These are phyloP conservation scores for Verticillium tricorpus DNA, from an alignment of 2,329 filamentous ascomycete genomes.

Conservation along the genomic window DNA sequence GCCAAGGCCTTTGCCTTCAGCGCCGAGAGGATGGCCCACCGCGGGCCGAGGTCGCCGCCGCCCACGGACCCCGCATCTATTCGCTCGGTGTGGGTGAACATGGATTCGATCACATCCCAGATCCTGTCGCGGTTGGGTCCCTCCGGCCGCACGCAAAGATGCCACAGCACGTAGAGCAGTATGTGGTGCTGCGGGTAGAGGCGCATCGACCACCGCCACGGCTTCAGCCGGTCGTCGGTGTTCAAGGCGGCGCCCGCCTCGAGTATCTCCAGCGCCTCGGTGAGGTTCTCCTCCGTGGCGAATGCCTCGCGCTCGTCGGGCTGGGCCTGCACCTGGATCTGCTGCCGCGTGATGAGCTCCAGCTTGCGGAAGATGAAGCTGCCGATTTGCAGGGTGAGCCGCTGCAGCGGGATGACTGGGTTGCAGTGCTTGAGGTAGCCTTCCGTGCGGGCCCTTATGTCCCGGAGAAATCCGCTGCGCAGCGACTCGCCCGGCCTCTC, in stretches of 20 bases:
- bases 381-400: slow-evolving; percentile 21
- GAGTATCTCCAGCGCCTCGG: slow-evolving; percentile 26
- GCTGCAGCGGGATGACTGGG: slow-evolving; percentile 42
- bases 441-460: slow-evolving; percentile 39
- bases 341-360: slow-evolving; percentile 26
- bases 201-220: slow-evolving; percentile 31
- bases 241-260: slow-evolving; percentile 24
- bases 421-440: slow-evolving; percentile 45
- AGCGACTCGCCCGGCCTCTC: slow-evolving; percentile 18
- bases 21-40: slow-evolving; percentile 18
- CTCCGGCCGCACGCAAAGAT: slow-evolving; percentile 32
- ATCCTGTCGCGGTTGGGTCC: slow-evolving; percentile 24
- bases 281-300: slow-evolving; percentile 26
- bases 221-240: slow-evolving; percentile 30
- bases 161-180: slow-evolving; percentile 37
- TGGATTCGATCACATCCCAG: slow-evolving; percentile 23
- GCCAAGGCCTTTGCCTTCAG: slow-evolving; percentile 22
- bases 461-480: slow-evolving; percentile 34
- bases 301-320: slow-evolving; percentile 14
- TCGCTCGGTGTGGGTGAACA: slow-evolving; percentile 4
- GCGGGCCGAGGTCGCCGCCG: neutral
- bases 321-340: slow-evolving; percentile 16
- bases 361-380: slow-evolving; percentile 27
- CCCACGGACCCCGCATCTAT: neutral
- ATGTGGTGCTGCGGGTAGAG: slow-evolving; percentile 38